A percentile compares a stretch with the other conserved stretches of the same genome.
Evolutionary conservation across 2,329 filamentous ascomycete species (phyloP).

Genomic region (Aureobasidium sp.): DNA sequence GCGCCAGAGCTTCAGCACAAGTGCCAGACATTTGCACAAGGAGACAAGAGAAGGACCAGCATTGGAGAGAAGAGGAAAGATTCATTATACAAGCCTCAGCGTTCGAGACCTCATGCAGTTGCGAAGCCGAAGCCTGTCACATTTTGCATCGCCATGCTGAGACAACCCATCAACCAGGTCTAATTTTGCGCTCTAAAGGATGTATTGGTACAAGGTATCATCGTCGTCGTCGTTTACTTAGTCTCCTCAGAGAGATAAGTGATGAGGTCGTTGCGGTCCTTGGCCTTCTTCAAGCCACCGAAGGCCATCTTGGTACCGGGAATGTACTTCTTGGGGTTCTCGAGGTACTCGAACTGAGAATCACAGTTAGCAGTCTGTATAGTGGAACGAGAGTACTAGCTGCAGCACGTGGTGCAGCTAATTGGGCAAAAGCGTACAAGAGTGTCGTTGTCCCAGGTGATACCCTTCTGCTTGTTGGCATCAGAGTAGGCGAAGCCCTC

Average conservation of each 20-base stretch:
- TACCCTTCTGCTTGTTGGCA: conserved; percentile 96
- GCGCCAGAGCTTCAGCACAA: not conserved
- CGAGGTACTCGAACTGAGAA: conserved; percentile 84
- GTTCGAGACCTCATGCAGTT: conserved; percentile 6
- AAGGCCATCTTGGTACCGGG: conserved; percentile 99
- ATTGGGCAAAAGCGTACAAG: conserved; percentile 51
- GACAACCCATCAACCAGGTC: conserved; percentile 9
- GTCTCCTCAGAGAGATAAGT: conserved; percentile 68
- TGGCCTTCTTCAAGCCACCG: conserved; percentile 98
- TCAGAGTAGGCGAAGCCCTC: conserved; percentile 97
- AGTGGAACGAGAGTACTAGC: too few species aligned
- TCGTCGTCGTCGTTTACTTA: conserved; percentile 47
- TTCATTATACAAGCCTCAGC: conserved; percentile 14
- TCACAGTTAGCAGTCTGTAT: too few species aligned
- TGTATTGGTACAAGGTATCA: conserved; percentile 15
- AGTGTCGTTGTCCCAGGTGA: conserved; percentile 79
- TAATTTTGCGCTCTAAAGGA: conserved; percentile 13
- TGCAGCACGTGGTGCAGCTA: too few species aligned
- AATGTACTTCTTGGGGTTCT: conserved; percentile 99
- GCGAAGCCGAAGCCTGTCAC: not conserved
- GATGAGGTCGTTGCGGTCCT: conserved; percentile 98
- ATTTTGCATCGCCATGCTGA: conserved; percentile 16
- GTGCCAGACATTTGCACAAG: not conserved
- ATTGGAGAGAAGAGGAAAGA: conserved; percentile 8
- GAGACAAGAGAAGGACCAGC: not conserved